Evolutionary conservation across 352 stramenopile species (phyloP), one percentile per base, ranked within the genome.

Genomic region (Pythium grandisporangium): DNA sequence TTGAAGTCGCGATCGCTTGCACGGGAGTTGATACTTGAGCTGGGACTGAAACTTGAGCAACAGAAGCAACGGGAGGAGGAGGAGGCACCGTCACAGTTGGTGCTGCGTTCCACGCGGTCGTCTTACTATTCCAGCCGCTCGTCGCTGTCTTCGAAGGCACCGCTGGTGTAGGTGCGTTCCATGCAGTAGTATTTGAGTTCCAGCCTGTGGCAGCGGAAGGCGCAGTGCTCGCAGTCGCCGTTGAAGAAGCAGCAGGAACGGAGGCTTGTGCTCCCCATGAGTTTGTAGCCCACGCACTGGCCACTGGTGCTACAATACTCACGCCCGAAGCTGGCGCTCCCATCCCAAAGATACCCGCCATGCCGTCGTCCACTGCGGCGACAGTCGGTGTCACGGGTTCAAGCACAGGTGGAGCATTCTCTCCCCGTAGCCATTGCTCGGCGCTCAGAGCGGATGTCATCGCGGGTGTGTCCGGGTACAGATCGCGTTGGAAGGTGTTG

Each of bases 401-500:
- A 11, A 84, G 27, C 14, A 71, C 23, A 0, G 74, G 77, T 27
- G 64, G 44, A 5, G 68, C 66, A 35, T 80, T 73, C 19, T 36
- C 17, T 6, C 72, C 70, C 5, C 41, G 47, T 6, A 23, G 35
- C 75, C 75, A 91, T 30, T 83, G 56, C 1, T 42, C 37, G 5
- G 59, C 35, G 14, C 41, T 67, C 33, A 86, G 41, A 5, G 78
- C 63, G 2, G 74, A 34, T 42, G 47, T 57, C 29, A 45, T 22
- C 3, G 63, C 56, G 21, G 56, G 44, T 10, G 75, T 87, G 19
- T 82, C 56, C 0, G 75, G 78, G 55, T 80, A 91, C 61, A 91
- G 63, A 52, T 91, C 78, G 30, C 51, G 66, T 46, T 91, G 78
- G 51, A 89, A 91, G 36, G 69, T 53, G 33, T 66, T 71, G 10